These are phyloP conservation scores for Inga laurina DNA, from an alignment of 306 rosid genomes.

Conservation along the genomic window DNA sequence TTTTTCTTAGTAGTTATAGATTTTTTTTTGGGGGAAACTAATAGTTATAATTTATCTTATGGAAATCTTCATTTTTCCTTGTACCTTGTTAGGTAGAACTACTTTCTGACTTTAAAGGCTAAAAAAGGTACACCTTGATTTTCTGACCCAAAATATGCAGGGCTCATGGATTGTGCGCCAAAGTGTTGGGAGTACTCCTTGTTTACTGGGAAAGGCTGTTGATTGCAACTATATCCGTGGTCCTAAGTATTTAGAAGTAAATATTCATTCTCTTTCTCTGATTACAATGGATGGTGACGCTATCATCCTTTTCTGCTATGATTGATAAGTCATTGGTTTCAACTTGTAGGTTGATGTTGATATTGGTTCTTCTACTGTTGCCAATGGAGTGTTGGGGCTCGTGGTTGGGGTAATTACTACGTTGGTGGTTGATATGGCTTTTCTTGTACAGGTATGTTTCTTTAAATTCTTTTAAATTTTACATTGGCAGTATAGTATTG, in stretches of 20 bases:
- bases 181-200: conserved; percentile 98
- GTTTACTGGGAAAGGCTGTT: conserved; percentile 96
- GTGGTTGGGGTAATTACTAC: conserved; percentile 95
- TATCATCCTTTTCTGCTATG: conserved; percentile 22
- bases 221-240: conserved; percentile 97
- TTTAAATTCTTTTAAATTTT: neutral
- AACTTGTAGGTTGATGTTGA: conserved; percentile 89
- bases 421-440: conserved; percentile 99
- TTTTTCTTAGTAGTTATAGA: neutral
- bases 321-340: conserved; percentile 29
- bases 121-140: neutral
- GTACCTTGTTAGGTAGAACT: neutral
- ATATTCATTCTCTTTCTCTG: conserved; percentile 16
- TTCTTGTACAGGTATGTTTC: conserved; percentile 91
- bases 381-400: conserved; percentile 98
- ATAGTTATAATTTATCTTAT: neutral
- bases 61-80: neutral
- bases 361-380: conserved; percentile 99
- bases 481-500: neutral
- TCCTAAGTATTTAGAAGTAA: conserved; percentile 89
- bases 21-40: too few relatives aligned
- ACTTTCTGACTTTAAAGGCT: neutral
- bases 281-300: conserved; percentile 24
- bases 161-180: conserved; percentile 99
- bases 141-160: conserved; percentile 55